Conservation (phyloP, 805 yeast genomes). For the Yarrowia porcina region DNA sequence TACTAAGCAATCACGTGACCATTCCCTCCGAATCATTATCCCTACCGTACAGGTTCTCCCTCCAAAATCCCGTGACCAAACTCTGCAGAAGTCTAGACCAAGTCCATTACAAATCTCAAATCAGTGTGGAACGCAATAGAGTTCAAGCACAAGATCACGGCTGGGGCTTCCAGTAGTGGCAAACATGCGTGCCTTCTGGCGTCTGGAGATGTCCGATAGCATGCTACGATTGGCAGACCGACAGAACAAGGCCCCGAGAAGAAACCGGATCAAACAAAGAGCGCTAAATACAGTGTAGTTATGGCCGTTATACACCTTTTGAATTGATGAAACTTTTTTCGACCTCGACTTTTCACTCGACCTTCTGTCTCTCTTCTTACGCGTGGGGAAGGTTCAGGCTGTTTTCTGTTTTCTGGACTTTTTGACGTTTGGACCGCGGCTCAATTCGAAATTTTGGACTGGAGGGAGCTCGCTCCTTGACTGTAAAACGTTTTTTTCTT, state of each 20-base stretch:
- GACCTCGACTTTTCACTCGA: neutral
- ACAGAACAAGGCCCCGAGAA: neutral
- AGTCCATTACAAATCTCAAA: conserved; percentile 3
- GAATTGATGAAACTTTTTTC: neutral
- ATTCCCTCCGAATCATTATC: neutral
- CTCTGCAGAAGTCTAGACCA: conserved; percentile 19
- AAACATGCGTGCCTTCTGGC: neutral
- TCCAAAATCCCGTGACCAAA: conserved; percentile 9
- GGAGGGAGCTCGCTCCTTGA: neutral
- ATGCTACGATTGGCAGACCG: neutral
- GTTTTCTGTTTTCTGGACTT: conserved; percentile 2
- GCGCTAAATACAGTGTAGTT: neutral
- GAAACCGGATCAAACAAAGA: neutral
- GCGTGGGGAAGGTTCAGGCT: conserved; percentile 20
- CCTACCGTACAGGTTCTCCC: no score
- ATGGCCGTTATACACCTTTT: neutral
- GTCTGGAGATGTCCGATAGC: neutral
- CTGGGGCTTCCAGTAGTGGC: conserved; percentile 22
- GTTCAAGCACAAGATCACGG: conserved; percentile 15
- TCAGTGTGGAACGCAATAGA: neutral
- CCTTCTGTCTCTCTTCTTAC: neutral
- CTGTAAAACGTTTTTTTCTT: neutral
- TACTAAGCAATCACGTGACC: neutral
- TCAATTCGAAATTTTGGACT: neutral
- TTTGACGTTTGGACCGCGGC: conserved; percentile 20